Evolutionary conservation across 495 filamentous ascomycete species (phyloP), one percentile per base, ranked within the genome.

Genomic region (Penicillium macrosclerotiorum): DNA sequence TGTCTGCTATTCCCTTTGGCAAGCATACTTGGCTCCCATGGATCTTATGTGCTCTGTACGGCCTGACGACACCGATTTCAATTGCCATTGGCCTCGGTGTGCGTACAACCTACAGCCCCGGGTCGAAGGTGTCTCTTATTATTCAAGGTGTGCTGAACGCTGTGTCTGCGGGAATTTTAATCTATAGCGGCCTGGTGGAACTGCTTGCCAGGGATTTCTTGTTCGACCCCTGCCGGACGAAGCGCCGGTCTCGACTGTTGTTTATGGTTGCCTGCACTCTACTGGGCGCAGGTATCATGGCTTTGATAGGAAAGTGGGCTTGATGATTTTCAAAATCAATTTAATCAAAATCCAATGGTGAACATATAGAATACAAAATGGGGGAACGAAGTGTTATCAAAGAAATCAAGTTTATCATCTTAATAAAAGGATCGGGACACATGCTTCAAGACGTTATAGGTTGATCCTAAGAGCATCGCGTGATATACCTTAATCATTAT

Each of bases 81-180:
- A 88, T 92, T 54, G 87, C 87, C 3, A 87, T 95, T 37, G 89
- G 89, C 0, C 71, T 95, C 12, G 57, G 68, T 5, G 79, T 78
- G 0, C 73, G 74, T 31, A 79, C 75, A 30, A 61, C 74, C 17
- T 88, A 87, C 53, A 80, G 82, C 43, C 84, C 83, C 0, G 74
- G 79, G 37, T 81, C 76, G 23, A 78, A 81, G 30, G 76, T 82
- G 26, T 83, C 80, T 23, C 53, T 86, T 14, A 75, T 88, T 25
- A 74, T 86, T 22, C 82, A 86, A 4, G 84, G 84, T 11, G 61
- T 80, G 11, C 83, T 85, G 65, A 86, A 88, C 57, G 81, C 84
- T 6, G 85, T 88, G 25, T 82, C 78, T 0, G 73, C 77, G 1
- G 82, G 82, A 43, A 70, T 85, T 17, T 51, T 84, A 16, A 71